Base-by-base conservation (phyloP, 1,284 basidiomycete species). In the Ganoderma boninense region DNA sequence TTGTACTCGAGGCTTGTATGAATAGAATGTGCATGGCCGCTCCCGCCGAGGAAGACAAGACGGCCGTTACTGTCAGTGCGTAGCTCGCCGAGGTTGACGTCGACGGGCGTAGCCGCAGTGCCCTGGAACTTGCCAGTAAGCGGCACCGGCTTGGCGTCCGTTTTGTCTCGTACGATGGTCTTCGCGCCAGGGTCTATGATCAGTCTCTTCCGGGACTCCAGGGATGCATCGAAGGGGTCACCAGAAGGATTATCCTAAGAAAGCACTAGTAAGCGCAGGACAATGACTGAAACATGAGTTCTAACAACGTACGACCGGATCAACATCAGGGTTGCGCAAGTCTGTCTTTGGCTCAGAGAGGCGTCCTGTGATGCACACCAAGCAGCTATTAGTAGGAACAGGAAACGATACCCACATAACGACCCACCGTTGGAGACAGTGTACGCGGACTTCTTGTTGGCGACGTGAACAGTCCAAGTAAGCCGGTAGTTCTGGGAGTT, bases 391-490 rank as follows among this genome's bases (percentile, higher is more conserved):
- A 35, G 16, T 18, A 57, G 7, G 32, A 32, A 32, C 32, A 32
- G 32, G 4, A 49, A 23, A 2, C 14, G 10, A 11, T 4, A 7
- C 32, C 32, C 14, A 14, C 54, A 18, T 23, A 13, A 43, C 18
- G 29, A 40, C 40, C 2, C 62, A 69, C 64, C 69, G 61, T 60
- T n/a, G 65, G 71, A 74, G n/a, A 60, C 61, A 44, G 67, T 63
- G 44, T 57, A 74, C 13, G 77, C 62, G 10, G 70, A 71, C 68
- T 78, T 78, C 65, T 71, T 72, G 63, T 78, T 78, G 16, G 77
- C 77, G 16, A 78, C 77, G 38, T 77, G 70, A 18, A 78, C 76
- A 6, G 49, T 73, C 77, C 77, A 78, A 29, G 57, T 65, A 32
- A 78, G 52, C 1, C n/a, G 44, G 62, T 73, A 78, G 13, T 46